phyloP scores from a whole-genome alignment of 2,329 filamentous ascomycete genomes.

The Fusarium kyushuense region DNA sequence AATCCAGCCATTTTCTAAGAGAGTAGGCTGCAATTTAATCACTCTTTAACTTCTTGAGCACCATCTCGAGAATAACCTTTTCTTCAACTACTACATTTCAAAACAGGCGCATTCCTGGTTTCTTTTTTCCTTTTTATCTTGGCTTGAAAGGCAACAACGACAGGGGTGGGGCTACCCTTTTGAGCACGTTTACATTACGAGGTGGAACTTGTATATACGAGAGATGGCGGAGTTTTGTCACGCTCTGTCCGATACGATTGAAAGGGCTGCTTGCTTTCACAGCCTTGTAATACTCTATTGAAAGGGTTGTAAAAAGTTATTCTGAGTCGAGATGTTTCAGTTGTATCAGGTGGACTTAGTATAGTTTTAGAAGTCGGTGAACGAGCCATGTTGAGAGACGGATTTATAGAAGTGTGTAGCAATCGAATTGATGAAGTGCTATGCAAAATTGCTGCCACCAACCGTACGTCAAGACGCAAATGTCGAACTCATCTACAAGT shows the following conservation, averaged over 20 bases:
- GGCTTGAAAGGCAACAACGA: constrained; percentile 22
- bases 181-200: constrained; percentile 45
- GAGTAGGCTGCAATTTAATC: constrained; percentile 30
- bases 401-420: constrained; percentile 44
- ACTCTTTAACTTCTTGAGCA: constrained; percentile 14
- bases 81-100: constrained; percentile 2
- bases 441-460: neutral
- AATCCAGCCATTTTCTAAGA: neutral
- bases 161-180: constrained; percentile 7
- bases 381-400: constrained; percentile 27
- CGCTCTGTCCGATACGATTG: constrained; percentile 19
- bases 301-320: constrained; percentile 9
- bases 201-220: constrained; percentile 48
- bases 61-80: neutral
- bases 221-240: constrained; percentile 25
- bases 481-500: neutral
- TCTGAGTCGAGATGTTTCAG: neutral
- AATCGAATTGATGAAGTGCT: constrained; percentile 37
- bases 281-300: constrained; percentile 25
- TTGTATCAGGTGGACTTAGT: constrained; percentile 9
- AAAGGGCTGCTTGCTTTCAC: constrained; percentile 11
- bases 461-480: neutral
- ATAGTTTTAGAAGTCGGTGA: constrained; percentile 29
- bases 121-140: constrained; percentile 7
- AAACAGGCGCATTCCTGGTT: constrained; percentile 22